Evolutionary conservation across 2,329 filamentous ascomycete genomes (phyloP).

Genomic region (Arthrinium puccinioides): DNA sequence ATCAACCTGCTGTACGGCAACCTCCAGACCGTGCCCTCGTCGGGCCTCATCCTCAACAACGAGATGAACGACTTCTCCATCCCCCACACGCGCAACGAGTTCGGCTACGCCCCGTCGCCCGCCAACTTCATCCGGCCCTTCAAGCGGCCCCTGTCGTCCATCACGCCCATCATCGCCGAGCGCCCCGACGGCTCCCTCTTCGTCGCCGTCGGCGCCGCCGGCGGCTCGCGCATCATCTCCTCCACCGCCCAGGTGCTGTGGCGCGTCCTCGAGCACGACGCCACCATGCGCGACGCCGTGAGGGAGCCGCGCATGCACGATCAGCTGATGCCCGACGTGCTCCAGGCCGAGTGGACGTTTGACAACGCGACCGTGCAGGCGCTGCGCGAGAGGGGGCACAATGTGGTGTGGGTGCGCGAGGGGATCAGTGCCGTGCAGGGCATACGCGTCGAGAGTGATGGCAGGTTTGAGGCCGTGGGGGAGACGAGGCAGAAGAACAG

Average conservation of each 20-base stretch:
- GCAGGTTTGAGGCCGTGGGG: constrained; percentile 68
- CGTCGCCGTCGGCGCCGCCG: constrained; percentile 67
- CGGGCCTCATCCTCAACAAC: constrained; percentile 72
- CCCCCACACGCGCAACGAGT: constrained; percentile 68
- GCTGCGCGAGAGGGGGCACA: constrained; percentile 60
- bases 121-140: constrained; percentile 75
- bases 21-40: constrained; percentile 69
- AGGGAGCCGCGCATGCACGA: constrained; percentile 67
- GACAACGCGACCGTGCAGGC: constrained; percentile 56
- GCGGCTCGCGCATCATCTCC: constrained; percentile 78
- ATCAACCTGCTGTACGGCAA: constrained; percentile 83
- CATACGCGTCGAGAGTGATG: constrained; percentile 52
- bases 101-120: constrained; percentile 74
- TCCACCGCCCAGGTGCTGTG: constrained; percentile 68
- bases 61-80: constrained; percentile 81
- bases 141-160: constrained; percentile 79
- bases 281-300: constrained; percentile 50
- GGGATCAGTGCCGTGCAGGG: constrained; percentile 65
- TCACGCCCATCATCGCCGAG: constrained; percentile 70
- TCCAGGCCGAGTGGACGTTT: constrained; percentile 62
- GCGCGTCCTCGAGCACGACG: constrained; percentile 61
- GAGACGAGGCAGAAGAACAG: constrained; percentile 70
- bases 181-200: constrained; percentile 56
- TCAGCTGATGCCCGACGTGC: constrained; percentile 67
- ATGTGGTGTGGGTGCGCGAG: constrained; percentile 60